Conservation (phyloP, 371 early-diverging fungal species). For the Batrachochytrium dendrobatidis region DNA sequence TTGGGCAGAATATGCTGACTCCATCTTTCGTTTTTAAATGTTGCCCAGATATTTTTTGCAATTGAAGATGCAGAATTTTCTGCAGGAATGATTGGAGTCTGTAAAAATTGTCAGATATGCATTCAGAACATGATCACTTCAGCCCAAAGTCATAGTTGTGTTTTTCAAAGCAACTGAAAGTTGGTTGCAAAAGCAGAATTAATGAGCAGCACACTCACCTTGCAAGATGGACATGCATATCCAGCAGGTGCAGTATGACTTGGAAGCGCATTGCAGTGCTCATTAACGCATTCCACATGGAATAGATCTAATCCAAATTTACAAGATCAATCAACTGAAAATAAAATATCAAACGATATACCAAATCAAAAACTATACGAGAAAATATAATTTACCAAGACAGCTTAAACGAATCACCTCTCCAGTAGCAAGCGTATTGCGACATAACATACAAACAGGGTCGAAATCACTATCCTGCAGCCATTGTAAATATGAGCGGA, state of each 20-base stretch:
- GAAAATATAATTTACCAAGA: constrained; percentile 19
- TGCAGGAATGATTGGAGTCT: constrained; percentile 33
- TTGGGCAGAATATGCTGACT: constrained; percentile 28
- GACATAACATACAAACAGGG: constrained; percentile 35
- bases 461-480: constrained; percentile 45
- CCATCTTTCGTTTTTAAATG: constrained; percentile 29
- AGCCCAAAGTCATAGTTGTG: no score
- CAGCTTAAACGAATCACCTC: constrained; percentile 37
- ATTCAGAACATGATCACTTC: not conserved
- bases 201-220: constrained; percentile 20
- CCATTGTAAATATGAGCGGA: constrained; percentile 45
- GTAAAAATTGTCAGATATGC: not conserved
- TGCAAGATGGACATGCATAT: constrained; percentile 34
- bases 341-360: no score
- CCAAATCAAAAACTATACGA: no score
- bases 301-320: constrained; percentile 34
- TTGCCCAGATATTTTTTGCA: constrained; percentile 21
- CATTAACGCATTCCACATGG: constrained; percentile 35
- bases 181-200: not conserved
- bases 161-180: not conserved
- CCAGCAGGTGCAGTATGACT: constrained; percentile 37
- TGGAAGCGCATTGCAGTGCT: constrained; percentile 22
- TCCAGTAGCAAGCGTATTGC: constrained; percentile 20
- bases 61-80: constrained; percentile 23
- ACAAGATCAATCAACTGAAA: not conserved